Evolutionary conservation across 2,329 filamentous ascomycete species (phyloP), one percentile per base, ranked within the genome.

Genomic region (Sphaerostilbella broomeana): DNA sequence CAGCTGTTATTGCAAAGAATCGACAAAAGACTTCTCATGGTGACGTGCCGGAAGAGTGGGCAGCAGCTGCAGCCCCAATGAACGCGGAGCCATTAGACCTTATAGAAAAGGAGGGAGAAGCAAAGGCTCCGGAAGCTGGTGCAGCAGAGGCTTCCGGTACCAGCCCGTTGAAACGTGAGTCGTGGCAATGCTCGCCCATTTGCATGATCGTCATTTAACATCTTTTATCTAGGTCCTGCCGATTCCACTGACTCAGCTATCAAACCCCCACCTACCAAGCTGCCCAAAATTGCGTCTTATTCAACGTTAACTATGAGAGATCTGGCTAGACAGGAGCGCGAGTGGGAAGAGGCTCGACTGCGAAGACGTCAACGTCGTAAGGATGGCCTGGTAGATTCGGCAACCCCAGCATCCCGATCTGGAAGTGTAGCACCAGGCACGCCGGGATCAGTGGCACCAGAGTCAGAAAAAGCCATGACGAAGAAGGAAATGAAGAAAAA

Each of bases 401-500:
- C 60, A 44, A 59, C 62, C 28, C 63, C 66, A 36, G 60, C 63
- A 10, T 72, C 74, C 12, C 69, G 78, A 48, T 53, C 74, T 18
- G 71, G 76, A 11, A 76, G 76, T 17, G 67, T 72, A 10, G 76
- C 76, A 12, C 70, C 77, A 9, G 73, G 73, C 3, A 81, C 77
- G 1, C 77, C 81, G 3, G 77, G 76, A 5, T 69, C 76, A 2
- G 70, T 76, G 28, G 77, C 81, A 1, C 74, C 80, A 1, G 81
- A 84, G 38, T 58, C 68, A 1, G 72, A 77, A 48, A 90, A 88
- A 59, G 72, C 79, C 4, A 72, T 86, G 36, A 84, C 83, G 4
- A 95, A 95, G 70, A 95, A 95, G 65, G 88, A 95, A 59, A 72
- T 70, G 45, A 78, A 83, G 56, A 86, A 82, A 60, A 84, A 81